Conservation (phyloP, 371 early-diverging fungal genomes). For the Mucor velutinosus region DNA sequence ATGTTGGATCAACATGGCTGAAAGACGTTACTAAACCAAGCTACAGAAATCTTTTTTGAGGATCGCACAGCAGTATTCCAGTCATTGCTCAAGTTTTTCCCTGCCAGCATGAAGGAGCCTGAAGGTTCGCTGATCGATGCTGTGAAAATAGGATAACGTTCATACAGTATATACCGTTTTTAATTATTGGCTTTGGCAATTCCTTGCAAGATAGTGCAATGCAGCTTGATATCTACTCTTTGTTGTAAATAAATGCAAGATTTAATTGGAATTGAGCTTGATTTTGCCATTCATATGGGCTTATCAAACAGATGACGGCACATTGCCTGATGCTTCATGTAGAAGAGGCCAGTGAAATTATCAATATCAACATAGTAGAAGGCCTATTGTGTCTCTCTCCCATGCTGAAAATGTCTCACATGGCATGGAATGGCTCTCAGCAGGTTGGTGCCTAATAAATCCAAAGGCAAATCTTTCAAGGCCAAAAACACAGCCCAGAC, state of each 20-base stretch:
- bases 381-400: no score
- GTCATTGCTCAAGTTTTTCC: conserved; percentile 67
- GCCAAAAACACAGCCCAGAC: no score
- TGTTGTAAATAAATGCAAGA: neutral
- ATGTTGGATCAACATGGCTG: no score
- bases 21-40: neutral
- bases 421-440: no score
- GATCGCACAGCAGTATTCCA: conserved; percentile 66
- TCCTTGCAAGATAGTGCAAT: neutral
- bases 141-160: conserved; percentile 45
- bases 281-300: no score
- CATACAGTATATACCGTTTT: neutral
- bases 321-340: no score
- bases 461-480: no score
- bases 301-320: no score
- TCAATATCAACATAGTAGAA: no score
- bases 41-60: conserved; percentile 9
- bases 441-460: no score
- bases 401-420: no score
- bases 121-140: conserved; percentile 69
- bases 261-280: neutral
- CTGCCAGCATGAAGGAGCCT: conserved; percentile 75
- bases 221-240: neutral
- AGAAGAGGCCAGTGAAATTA: no score
- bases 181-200: neutral